Evolutionary conservation across 2,329 filamentous ascomycete genomes (phyloP), one percentile per base, ranked within the genome.

Genomic region (Tolypocladium tundrense): DNA sequence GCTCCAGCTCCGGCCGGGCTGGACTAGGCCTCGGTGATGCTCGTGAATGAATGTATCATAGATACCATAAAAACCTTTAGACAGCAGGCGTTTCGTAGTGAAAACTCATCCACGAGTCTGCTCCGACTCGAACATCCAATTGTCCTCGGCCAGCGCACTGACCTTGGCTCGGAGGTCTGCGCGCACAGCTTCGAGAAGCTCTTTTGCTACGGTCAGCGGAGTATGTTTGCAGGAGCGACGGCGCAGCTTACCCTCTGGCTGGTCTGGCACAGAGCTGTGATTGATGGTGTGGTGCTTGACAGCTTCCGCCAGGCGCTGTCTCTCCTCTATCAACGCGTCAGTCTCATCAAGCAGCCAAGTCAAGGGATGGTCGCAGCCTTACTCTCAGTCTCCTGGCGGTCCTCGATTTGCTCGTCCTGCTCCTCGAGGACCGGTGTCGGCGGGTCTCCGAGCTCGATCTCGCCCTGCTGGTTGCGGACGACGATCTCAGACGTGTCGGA

Each of bases 81-180:
- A 35, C 11, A 50, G 51, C 55, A 16, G 42, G 55, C 54, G 50
- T 60, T 72, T 61, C 74, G 60, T 70, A 68, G 27, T 31, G 41
- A 57, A 53, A 54, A 56, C 62, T 68, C 64, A 69, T 58, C 66
- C 67, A 43, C 75, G 75, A 48, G 72, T 71, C 60, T 78, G 74
- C 57, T 83, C 88, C 2, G 83, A 77, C 70, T 92, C 90, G 72
- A 88, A 96, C 87, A 96, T 95, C 91, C 91, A 96, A 66, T 87
- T 88, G 67, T 96, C 91, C 55, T 94, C 88, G 27, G 88, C 82
- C 54, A 96, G 74, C 16, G 86, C 84, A 19, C 83, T 81, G 2
- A 91, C 87, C 69, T 91, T 90, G 59, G 83, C 83, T 63, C 84
- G 79, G 57, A 95, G 75, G 69, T 87, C 91, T 40, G 84, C 81